Percentiles rank a stretch among this genome's conserved stretches.
Evolutionary conservation across 1,284 basidiomycete species (phyloP).

Genomic region (Moesziomyces sp.): DNA sequence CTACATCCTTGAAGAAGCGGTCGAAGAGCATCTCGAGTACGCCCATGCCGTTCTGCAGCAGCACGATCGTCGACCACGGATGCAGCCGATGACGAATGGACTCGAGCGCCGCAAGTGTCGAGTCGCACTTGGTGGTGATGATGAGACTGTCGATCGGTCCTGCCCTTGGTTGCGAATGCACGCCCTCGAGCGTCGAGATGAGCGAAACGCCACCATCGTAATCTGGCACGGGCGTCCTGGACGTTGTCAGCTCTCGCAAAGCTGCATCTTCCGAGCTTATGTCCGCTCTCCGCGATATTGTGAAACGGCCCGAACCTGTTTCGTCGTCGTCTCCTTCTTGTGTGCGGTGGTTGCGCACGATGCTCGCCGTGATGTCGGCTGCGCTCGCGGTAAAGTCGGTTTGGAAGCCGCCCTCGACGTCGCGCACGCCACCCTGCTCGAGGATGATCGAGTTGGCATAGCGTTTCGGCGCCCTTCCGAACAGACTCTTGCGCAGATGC

Average conservation of each 20-base stretch:
- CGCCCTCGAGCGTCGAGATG: conserved; percentile 32
- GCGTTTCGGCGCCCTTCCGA: conserved; percentile 20
- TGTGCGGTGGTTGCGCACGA: conserved; percentile 15
- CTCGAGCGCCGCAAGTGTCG: conserved; percentile 75
- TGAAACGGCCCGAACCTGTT: conserved; percentile 10
- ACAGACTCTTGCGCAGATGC: conserved; percentile 46
- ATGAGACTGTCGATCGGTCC: conserved; percentile 72
- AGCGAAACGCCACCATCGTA: conserved; percentile 43
- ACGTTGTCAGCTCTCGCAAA: conserved; percentile 25
- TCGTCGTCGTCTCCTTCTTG: conserved; percentile 16
- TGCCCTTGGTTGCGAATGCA: conserved; percentile 26
- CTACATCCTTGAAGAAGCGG: conserved; percentile 78
- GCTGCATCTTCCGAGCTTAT: conserved; percentile 9
- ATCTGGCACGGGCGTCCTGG: conserved; percentile 32
- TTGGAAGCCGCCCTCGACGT: conserved; percentile 46
- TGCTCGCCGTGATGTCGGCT: conserved; percentile 31
- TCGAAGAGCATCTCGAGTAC: conserved; percentile 82
- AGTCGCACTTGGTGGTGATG: conserved; percentile 82
- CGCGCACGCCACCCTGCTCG: conserved; percentile 51
- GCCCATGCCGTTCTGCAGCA: conserved; percentile 91
- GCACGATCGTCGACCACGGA: conserved; percentile 80
- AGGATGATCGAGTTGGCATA: conserved; percentile 37
- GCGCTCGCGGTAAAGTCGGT: conserved; percentile 47
- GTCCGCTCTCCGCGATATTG: conserved; percentile 28
- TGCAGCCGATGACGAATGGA: conserved; percentile 76